These are phyloP conservation scores for Leccinum colubrinum DNA, from an alignment of 1,284 basidiomycete species.

Conservation along the genomic window DNA sequence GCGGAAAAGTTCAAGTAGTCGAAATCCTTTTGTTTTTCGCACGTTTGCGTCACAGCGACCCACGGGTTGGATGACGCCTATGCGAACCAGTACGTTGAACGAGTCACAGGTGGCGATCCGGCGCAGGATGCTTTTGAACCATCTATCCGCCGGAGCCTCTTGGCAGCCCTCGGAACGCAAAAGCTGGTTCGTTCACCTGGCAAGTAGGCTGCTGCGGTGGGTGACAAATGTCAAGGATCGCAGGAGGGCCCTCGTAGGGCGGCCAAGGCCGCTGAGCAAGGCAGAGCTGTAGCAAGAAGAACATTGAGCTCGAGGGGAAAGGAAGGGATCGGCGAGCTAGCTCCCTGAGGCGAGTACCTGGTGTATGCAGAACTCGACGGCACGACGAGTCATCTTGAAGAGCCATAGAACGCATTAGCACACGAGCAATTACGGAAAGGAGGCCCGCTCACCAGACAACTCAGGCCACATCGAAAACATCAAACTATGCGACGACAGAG, in stretches of 20 bases:
- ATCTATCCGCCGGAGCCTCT: conserved; percentile 14
- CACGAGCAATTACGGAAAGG: too few relatives aligned
- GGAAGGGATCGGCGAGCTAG: too few relatives aligned
- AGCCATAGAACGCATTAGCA: too few relatives aligned
- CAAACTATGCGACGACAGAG: too few relatives aligned
- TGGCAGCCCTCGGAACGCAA: conserved; percentile 16
- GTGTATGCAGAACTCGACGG: too few relatives aligned
- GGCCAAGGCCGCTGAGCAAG: conserved; percentile 9
- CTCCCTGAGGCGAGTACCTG: too few relatives aligned
- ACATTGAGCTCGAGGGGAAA: too few relatives aligned
- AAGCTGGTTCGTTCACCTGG: conserved; percentile 24
- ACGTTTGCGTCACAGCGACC: conserved; percentile 25
- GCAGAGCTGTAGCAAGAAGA: conserved; percentile 11
- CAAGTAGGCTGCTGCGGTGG: conserved; percentile 23
- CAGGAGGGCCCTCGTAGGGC: not conserved
- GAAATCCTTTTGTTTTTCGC: conserved; percentile 15
- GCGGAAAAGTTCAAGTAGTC: conserved; percentile 2
- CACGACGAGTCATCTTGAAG: too few relatives aligned
- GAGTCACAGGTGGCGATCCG: conserved; percentile 16
- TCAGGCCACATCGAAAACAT: too few relatives aligned
- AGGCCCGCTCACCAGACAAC: too few relatives aligned
- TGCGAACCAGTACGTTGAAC: conserved; percentile 6
- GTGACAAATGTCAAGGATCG: conserved; percentile 9
- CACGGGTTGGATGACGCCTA: conserved; percentile 14
- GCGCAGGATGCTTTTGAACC: conserved; percentile 16